Evolutionary conservation across 2,329 filamentous ascomycete genomes (phyloP), one percentile per base, ranked within the genome.

Genomic region (Aureobasidium sp.): DNA sequence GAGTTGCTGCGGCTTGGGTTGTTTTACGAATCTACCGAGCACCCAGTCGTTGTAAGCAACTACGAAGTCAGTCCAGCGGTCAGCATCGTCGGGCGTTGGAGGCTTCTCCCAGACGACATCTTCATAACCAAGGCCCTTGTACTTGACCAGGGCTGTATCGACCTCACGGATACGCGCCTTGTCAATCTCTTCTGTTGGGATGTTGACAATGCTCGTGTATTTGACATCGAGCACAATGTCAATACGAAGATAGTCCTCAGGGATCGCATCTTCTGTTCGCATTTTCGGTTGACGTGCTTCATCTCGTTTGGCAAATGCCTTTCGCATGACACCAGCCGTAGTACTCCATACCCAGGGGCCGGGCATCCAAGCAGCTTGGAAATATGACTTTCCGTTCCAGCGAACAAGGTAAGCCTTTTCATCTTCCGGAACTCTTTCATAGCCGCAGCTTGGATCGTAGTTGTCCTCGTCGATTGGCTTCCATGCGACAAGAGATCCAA

Each of bases 381-480:
- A 88, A 69, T 97, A 95, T 0, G 93, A 96, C 61, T 84, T 81
- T 0, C 80, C 79, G 48, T 88, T 85, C 90, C 92, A 97, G 71
- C 94, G 96, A 67, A 99, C 77, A 2, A 99, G 82, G 69, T 97
- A 99, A 67, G 97, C 91, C 66, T 92, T 92, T n/a, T 89, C 80
- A 60, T 91, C 88, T 69, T 94, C 88, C 11, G 76, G 73, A n/a
- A 90, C 76, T 59, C 82, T 76, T 32, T 84, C 76, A 51, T 80
- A 79, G 1, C 77, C 76, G 58, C 80, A 77, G 2, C 81, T 83
- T 4, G 78, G 70, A 14, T 75, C 73, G 67, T 87, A 86, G 1
- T 74, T 75, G 13, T 84, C 78, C 29, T 82, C 76, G 67, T 88
- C 77, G 0, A 78, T 72, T 0, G 91, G 91, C 63, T 93, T 85